phyloP scores from a whole-genome alignment of 192 early-diverging fungal species.

The Mortierella alpina region DNA sequence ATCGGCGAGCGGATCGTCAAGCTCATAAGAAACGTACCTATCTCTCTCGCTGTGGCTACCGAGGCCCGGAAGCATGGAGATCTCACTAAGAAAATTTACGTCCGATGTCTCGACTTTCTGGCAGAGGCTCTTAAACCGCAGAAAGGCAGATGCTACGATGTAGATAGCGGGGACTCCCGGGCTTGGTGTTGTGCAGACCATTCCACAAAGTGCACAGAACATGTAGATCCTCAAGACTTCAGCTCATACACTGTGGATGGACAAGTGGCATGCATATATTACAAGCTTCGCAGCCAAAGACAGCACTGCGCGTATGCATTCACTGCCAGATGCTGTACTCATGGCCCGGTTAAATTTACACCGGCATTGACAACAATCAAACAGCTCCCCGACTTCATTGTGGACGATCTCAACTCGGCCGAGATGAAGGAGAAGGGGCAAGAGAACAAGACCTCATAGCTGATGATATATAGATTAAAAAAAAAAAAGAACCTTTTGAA shows the following conservation, averaged over 20 bases:
- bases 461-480: too few species aligned
- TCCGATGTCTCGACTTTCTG: constrained; percentile 3
- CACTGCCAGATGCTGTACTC: too few species aligned
- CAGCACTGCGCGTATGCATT: neutral
- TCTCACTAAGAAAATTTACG: constrained; percentile 14
- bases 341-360: too few species aligned
- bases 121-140: neutral
- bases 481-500: too few species aligned
- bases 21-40: constrained; percentile 17
- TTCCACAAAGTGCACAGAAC: constrained; percentile 2
- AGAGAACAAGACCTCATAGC: too few species aligned
- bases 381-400: too few species aligned
- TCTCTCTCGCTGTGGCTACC: constrained; percentile 9
- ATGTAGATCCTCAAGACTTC: neutral
- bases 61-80: constrained; percentile 26
- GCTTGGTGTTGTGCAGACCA: constrained; percentile 18
- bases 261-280: constrained; percentile 18
- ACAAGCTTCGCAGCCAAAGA: neutral
- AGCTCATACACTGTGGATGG: constrained; percentile 2
- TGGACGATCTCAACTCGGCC: too few species aligned
- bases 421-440: too few species aligned
- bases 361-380: too few species aligned
- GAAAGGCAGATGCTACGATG: neutral
- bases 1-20: constrained; percentile 11
- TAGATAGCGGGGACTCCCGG: constrained; percentile 3